A percentile compares a stretch with the other conserved stretches of the same genome.
phyloP scores from a whole-genome alignment of 1,284 basidiomycete genomes.

The Austroboletus novae-zelandiae region DNA sequence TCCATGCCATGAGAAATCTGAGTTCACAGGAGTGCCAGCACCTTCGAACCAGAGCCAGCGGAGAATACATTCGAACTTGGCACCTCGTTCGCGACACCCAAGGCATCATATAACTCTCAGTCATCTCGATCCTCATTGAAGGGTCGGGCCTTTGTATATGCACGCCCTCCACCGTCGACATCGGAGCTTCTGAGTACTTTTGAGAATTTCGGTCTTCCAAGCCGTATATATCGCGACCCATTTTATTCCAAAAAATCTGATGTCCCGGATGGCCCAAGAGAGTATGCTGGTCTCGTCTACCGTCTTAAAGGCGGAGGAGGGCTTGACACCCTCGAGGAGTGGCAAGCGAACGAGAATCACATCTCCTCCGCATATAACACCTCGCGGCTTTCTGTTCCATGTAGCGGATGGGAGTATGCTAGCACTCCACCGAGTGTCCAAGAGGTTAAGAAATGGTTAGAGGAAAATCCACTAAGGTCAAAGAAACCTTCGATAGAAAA shows the following conservation, averaged over 20 bases:
- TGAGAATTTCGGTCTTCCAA: conserved; percentile 52
- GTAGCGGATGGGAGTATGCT: conserved; percentile 77
- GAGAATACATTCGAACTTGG: neutral
- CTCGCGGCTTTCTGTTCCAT: conserved; percentile 3
- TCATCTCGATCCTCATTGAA: conserved; percentile 5
- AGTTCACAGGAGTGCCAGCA: conserved; percentile 12
- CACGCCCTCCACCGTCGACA: conserved; percentile 51
- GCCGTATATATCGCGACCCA: conserved; percentile 71
- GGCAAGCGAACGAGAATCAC: conserved; percentile 34
- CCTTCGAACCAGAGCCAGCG: conserved; percentile 14
- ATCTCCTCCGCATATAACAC: conserved; percentile 1
- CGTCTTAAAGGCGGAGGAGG: conserved; percentile 62
- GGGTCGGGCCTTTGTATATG: conserved; percentile 40
- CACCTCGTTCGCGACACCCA: neutral
- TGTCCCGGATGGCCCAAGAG: conserved; percentile 64
- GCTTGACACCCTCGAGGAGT: conserved; percentile 51
- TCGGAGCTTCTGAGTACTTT: conserved; percentile 53
- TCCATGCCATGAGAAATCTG: neutral
- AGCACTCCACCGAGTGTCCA: conserved; percentile 57
- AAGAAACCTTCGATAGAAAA: conserved; percentile 24
- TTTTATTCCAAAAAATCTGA: conserved; percentile 78
- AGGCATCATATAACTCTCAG: conserved; percentile 23
- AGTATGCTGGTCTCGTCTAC: conserved; percentile 82
- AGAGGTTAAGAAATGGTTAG: conserved; percentile 54
- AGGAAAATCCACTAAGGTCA: conserved; percentile 22